Evolutionary conservation across 2,329 filamentous ascomycete species (phyloP).

Genomic region (Cladosporium velox): DNA sequence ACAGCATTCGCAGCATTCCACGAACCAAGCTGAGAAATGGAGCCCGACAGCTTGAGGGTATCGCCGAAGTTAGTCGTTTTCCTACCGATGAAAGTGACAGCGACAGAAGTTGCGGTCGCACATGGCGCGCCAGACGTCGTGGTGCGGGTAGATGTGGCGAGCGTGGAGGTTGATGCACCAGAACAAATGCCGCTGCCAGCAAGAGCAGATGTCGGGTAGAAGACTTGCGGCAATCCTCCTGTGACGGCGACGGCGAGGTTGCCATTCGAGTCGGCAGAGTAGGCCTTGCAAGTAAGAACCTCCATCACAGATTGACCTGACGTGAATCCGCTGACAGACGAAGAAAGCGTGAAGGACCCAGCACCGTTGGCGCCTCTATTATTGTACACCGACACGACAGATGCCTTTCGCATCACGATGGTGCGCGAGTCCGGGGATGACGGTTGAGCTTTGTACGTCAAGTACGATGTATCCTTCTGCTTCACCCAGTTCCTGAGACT

Average conservation of each 20-base stretch:
- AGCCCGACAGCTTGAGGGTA: constrained; percentile 67
- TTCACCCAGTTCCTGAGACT: constrained; percentile 41
- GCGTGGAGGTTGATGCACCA: constrained; percentile 14
- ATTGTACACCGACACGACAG: constrained; percentile 42
- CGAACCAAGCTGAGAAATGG: constrained; percentile 57
- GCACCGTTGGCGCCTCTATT: constrained; percentile 34
- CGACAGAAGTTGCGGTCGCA: constrained; percentile 8
- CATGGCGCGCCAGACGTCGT: constrained; percentile 8
- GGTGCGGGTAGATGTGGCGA: constrained; percentile 10
- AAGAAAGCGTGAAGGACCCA: constrained; percentile 28
- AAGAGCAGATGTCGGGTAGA: constrained; percentile 32
- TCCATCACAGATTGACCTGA: constrained; percentile 39
- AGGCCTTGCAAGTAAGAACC: constrained; percentile 39
- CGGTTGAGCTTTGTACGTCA: constrained; percentile 43
- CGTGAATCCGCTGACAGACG: constrained; percentile 30
- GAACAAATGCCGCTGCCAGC: constrained; percentile 11
- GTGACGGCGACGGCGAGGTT: constrained; percentile 39
- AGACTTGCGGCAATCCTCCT: constrained; percentile 39
- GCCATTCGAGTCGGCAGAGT: constrained; percentile 34
- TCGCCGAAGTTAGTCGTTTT: constrained; percentile 50
- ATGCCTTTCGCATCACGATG: constrained; percentile 53
- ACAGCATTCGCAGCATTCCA: constrained; percentile 61
- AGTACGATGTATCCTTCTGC: constrained; percentile 41
- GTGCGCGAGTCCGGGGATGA: constrained; percentile 45
- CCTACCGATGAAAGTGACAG: constrained; percentile 18